A percentile compares a stretch with the other conserved stretches of the same genome.
Conservation (phyloP, 176 grass and related monocot genomes). For the Microstegium vimineum region DNA sequence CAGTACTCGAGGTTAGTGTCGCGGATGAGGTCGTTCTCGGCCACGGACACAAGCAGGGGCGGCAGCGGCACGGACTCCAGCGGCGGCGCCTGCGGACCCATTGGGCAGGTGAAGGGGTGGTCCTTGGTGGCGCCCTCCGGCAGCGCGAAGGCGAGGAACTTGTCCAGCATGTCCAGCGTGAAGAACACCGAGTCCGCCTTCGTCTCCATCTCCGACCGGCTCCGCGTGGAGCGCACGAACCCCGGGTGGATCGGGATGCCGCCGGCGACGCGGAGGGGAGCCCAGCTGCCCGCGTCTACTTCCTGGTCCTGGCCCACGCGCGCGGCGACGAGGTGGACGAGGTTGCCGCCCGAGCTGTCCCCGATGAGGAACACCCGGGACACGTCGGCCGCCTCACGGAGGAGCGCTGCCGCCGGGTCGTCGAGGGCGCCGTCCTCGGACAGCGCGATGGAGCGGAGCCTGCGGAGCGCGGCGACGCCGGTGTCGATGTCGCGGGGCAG, state of each 20-base stretch:
- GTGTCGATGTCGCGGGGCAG: slow-evolving; percentile 52
- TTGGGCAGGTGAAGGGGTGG: slow-evolving; percentile 78
- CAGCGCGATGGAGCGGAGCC: slow-evolving; percentile 41
- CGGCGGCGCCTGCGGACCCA: slow-evolving; percentile 58
- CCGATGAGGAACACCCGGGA: slow-evolving; percentile 76
- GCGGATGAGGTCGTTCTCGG: slow-evolving; percentile 60
- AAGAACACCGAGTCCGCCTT: slow-evolving; percentile 68
- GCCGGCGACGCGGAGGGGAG: slow-evolving; percentile 57
- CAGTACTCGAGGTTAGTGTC: slow-evolving; percentile 90
- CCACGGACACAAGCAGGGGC: slow-evolving; percentile 65
- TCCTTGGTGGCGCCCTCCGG: slow-evolving; percentile 76
- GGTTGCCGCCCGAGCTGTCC: slow-evolving; percentile 88
- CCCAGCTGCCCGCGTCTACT: not conserved
- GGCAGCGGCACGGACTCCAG: slow-evolving; percentile 63
- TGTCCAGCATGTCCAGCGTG: slow-evolving; percentile 83
- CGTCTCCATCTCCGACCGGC: slow-evolving; percentile 63
- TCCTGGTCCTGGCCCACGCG: not conserved
- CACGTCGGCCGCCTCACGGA: slow-evolving; percentile 46
- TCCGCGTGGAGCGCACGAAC: slow-evolving; percentile 67
- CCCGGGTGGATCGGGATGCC: slow-evolving; percentile 74
- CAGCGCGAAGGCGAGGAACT: slow-evolving; percentile 49
- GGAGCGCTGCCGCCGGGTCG: slow-evolving; percentile 22
- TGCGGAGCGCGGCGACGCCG: slow-evolving; percentile 45
- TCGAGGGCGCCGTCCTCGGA: not conserved
- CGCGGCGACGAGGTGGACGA: slow-evolving; percentile 54